Evolutionary conservation across 768 basidiomycete genomes (phyloP).

Genomic region (Strobilomyces confusus): DNA sequence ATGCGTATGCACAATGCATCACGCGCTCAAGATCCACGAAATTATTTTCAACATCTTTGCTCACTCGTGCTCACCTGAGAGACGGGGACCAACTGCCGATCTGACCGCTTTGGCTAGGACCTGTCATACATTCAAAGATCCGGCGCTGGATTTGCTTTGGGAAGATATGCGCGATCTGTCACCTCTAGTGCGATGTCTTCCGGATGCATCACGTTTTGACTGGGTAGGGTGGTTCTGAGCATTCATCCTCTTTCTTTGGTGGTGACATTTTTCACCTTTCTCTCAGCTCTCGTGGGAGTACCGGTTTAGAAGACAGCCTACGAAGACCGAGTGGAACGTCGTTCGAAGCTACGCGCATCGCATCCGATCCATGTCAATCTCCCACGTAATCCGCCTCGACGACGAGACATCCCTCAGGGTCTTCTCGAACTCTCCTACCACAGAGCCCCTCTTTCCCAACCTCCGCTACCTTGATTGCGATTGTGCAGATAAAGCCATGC

Average conservation of each 20-base stretch:
- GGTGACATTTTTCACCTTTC: background rate
- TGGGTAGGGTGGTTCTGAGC: background rate
- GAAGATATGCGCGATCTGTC: constrained; percentile 2
- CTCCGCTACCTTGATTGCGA: constrained; percentile 1
- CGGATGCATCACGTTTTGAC: constrained; percentile 1
- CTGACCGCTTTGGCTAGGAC: background rate
- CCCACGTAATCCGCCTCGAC: background rate
- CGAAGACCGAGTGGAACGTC: background rate
- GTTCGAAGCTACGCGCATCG: constrained; percentile 2
- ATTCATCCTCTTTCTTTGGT: background rate
- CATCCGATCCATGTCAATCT: background rate
- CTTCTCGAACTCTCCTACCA: constrained; percentile 1
- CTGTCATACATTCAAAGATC: constrained; percentile 1
- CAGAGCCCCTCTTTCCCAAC: constrained; percentile 3
- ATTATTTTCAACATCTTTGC: background rate
- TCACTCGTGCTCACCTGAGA: background rate
- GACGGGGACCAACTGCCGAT: background rate
- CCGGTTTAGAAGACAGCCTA: background rate
- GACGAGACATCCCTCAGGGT: background rate
- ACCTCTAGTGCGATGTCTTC: constrained; percentile 3
- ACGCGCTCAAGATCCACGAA: background rate
- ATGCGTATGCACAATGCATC: no score
- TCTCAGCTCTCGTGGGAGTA: background rate
- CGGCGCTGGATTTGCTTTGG: constrained; percentile 3
- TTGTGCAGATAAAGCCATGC: no score